Conservation (phyloP, 108 stramenopile genomes). For the Cyclostephanos tholiformis region DNA sequence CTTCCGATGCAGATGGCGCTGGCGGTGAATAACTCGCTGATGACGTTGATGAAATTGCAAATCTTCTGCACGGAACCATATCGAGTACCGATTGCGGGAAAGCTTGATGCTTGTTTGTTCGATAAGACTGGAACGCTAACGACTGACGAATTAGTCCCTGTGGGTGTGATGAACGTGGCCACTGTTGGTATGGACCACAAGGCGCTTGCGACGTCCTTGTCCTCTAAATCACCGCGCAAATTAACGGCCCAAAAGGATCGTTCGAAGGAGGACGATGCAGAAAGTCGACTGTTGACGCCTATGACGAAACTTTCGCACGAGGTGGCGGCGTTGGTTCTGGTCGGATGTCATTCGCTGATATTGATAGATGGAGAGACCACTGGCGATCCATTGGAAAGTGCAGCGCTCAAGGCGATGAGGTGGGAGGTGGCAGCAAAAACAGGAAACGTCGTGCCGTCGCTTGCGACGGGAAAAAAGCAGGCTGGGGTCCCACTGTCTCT, state of each 20-base stretch:
- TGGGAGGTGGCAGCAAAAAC: constrained; percentile 68
- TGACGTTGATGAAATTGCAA: constrained; percentile 97
- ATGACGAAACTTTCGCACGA: constrained; percentile 72
- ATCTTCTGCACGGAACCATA: constrained; percentile 97
- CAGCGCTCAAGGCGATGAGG: constrained; percentile 82
- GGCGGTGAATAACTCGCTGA: constrained; percentile 95
- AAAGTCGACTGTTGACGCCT: constrained; percentile 60
- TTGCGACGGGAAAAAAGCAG: constrained; percentile 61
- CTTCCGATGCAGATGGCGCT: constrained; percentile 98
- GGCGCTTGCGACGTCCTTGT: background rate
- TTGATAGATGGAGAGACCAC: constrained; percentile 85
- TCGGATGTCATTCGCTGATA: constrained; percentile 92
- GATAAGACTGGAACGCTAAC: constrained; percentile 99
- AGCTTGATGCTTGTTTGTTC: constrained; percentile 93
- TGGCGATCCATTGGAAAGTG: constrained; percentile 91
- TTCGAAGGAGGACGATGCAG: constrained; percentile 47
- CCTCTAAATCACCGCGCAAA: background rate
- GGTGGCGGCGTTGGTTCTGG: constrained; percentile 79
- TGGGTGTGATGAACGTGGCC: constrained; percentile 72
- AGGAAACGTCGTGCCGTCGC: constrained; percentile 61
- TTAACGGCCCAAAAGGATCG: constrained; percentile 41
- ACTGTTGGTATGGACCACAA: constrained; percentile 17
- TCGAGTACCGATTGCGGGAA: constrained; percentile 95
- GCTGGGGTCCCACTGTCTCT: constrained; percentile 57
- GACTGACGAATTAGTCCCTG: constrained; percentile 96